Conservation (phyloP, 495 filamentous ascomycete species). For the Baudoinia panamericana region DNA sequence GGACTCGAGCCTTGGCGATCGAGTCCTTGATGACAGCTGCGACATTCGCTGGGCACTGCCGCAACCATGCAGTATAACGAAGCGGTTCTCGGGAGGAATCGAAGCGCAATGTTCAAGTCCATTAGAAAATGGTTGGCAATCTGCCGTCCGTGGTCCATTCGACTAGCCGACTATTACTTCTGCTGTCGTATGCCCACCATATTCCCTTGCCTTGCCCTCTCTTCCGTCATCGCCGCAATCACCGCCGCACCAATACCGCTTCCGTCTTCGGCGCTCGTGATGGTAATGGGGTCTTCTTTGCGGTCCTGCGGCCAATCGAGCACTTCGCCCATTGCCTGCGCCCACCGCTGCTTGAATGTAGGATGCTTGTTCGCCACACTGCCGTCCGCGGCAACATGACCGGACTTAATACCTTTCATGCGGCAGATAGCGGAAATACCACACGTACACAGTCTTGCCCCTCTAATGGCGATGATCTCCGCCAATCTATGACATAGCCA, state of each 20-base stretch:
- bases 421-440: constrained; percentile 10
- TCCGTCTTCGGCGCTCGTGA: constrained; percentile 21
- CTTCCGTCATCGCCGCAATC: constrained; percentile 22
- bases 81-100: no score
- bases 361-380: constrained; percentile 16
- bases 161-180: no score
- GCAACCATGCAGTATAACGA: no score
- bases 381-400: constrained; percentile 11
- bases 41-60: no score
- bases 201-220: no score
- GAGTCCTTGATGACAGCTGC: no score
- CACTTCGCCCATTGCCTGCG: constrained; percentile 22
- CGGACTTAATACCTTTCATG: constrained; percentile 8
- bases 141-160: no score
- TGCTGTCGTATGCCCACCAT: no score
- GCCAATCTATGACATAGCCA: constrained; percentile 2
- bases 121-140: no score
- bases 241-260: constrained; percentile 22
- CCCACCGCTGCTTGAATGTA: constrained; percentile 13
- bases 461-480: constrained; percentile 3
- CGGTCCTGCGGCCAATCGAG: constrained; percentile 17
- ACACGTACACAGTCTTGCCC: constrained; percentile 11
- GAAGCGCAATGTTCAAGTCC: no score
- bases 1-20: no score
- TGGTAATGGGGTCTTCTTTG: constrained; percentile 20